Conservation (phyloP, 192 early-diverging fungal genomes). For the Geranomyces variabilis region DNA sequence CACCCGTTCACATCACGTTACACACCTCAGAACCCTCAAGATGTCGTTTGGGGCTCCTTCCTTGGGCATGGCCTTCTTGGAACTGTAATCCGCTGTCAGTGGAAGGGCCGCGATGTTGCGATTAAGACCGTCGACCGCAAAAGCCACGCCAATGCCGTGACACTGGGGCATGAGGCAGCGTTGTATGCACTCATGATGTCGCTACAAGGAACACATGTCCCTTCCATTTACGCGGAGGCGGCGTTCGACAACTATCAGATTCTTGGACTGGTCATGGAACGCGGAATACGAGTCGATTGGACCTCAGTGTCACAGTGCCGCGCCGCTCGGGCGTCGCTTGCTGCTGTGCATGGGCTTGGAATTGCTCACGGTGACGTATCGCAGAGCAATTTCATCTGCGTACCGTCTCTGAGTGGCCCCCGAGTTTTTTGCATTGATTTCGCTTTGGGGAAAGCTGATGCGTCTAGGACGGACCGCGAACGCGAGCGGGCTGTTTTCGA, state of each 20-base stretch:
- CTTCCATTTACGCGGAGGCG: background rate
- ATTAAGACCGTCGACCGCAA: slow-evolving; percentile 1
- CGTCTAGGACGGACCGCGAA: too few species aligned
- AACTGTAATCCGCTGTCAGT: background rate
- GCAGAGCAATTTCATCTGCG: background rate
- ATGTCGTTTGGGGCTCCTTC: background rate
- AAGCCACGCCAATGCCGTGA: background rate
- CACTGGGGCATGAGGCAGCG: background rate
- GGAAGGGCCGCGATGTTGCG: background rate
- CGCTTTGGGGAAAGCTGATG: background rate
- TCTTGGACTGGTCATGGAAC: slow-evolving; percentile 6
- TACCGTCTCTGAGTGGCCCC: background rate
- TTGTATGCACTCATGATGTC: background rate
- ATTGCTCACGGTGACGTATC: background rate
- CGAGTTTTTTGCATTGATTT: background rate
- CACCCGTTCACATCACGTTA: background rate
- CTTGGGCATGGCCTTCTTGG: slow-evolving; percentile 14
- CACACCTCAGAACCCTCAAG: background rate
- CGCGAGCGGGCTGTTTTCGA: too few species aligned
- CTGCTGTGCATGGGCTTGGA: background rate
- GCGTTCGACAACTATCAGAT: background rate
- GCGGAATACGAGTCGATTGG: background rate
- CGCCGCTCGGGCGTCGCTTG: background rate
- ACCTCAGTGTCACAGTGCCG: background rate
- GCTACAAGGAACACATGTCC: background rate